phyloP scores from a whole-genome alignment of 73 alveolate genomes.

The Paramecium biaurelia region DNA sequence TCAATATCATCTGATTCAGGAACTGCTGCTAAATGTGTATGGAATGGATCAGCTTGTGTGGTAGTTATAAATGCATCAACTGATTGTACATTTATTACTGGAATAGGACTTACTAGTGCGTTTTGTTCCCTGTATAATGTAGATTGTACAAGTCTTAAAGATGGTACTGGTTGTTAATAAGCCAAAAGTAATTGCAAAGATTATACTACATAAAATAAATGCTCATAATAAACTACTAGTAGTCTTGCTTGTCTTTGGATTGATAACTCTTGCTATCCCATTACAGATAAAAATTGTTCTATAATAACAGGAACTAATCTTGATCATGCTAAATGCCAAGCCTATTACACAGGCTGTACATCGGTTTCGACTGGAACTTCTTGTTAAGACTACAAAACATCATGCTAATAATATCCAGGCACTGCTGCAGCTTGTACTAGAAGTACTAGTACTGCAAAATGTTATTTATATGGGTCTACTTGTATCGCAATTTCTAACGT shows the following conservation, averaged over 20 bases:
- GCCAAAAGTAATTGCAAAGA: not conserved
- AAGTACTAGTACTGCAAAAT: not conserved
- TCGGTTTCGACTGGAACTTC: not conserved
- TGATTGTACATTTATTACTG: not conserved
- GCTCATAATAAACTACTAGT: not conserved
- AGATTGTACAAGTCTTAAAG: not conserved
- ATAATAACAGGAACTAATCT: not conserved
- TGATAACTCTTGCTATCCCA: not conserved
- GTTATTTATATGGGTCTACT: not conserved
- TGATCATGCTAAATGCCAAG: not conserved
- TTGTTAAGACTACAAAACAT: not conserved
- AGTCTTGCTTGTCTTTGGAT: not conserved
- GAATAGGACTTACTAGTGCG: not conserved
- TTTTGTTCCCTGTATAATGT: not conserved
- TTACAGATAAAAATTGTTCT: not conserved
- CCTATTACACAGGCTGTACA: not conserved
- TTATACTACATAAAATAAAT: not conserved
- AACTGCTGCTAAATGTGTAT: not conserved
- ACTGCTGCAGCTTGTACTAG: not conserved
- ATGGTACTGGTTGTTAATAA: not conserved
- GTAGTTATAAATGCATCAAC: not conserved
- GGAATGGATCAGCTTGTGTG: not conserved
- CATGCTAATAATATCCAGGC: not conserved
- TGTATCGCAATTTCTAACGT: not conserved
- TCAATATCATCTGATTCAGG: not conserved